Conservation (phyloP, 352 stramenopile species). For the Pythium coloratum region DNA sequence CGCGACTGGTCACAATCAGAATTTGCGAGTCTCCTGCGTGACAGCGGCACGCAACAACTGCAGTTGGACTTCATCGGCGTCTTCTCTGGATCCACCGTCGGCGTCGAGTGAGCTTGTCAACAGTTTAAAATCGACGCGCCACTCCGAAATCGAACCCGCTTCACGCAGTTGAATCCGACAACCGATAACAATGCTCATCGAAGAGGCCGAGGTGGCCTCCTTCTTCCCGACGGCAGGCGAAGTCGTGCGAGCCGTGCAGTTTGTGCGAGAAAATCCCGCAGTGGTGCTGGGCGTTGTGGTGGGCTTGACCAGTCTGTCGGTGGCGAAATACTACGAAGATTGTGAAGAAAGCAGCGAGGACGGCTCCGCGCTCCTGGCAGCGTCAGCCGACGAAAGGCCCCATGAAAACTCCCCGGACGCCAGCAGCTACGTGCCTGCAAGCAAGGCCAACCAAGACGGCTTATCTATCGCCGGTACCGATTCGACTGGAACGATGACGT, state of each 20-base stretch:
- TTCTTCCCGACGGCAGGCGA: constrained; percentile 66
- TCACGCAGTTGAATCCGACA: neutral
- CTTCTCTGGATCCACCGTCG: neutral
- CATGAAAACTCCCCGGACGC: neutral
- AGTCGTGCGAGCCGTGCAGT: constrained; percentile 62
- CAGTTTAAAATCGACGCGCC: neutral
- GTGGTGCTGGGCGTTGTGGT: constrained; percentile 64
- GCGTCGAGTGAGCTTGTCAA: neutral
- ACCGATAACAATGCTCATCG: constrained; percentile 27
- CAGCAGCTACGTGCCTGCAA: neutral
- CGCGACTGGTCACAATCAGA: constrained; percentile 16
- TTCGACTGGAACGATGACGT: constrained; percentile 1
- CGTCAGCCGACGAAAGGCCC: neutral
- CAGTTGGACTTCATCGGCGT: neutral
- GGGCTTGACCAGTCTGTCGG: constrained; percentile 64
- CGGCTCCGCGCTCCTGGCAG: neutral
- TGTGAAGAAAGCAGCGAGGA: constrained; percentile 29
- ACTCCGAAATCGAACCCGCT: constrained; percentile 30
- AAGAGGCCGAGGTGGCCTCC: constrained; percentile 47
- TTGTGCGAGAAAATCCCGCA: constrained; percentile 65
- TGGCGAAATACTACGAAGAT: constrained; percentile 64
- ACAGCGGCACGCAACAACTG: constrained; percentile 20
- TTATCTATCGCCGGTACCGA: neutral
- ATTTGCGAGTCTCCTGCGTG: constrained; percentile 8
- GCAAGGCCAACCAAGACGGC: neutral